Conservation (phyloP, 2,329 filamentous ascomycete genomes). For the Venturia carpophila region DNA sequence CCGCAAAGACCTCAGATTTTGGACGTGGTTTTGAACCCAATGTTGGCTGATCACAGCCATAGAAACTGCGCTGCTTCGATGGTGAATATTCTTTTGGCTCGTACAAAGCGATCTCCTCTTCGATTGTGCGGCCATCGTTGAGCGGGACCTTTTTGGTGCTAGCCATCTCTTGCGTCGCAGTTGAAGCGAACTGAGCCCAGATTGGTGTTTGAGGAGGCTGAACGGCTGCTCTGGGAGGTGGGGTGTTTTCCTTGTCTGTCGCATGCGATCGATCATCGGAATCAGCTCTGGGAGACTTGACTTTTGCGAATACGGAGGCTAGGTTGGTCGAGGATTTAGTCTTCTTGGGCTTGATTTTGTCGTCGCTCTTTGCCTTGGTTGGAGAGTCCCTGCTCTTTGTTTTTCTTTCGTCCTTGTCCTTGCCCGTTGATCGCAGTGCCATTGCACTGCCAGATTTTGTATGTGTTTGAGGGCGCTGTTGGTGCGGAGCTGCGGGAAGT, state of each 20-base stretch:
- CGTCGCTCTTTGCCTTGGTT: constrained; percentile 17
- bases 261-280: constrained; percentile 45
- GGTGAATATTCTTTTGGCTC: constrained; percentile 53
- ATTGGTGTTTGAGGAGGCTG: constrained; percentile 56
- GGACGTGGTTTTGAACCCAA: constrained; percentile 33
- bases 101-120: constrained; percentile 51
- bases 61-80: constrained; percentile 55
- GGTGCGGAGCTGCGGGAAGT: constrained; percentile 33
- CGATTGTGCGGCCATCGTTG: constrained; percentile 36
- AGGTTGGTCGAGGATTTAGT: constrained; percentile 78
- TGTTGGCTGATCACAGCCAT: constrained; percentile 42
- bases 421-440: constrained; percentile 45
- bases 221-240: constrained; percentile 47
- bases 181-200: constrained; percentile 64
- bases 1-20: constrained; percentile 42
- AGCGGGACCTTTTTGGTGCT: constrained; percentile 35
- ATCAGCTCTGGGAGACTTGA: constrained; percentile 60
- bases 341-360: constrained; percentile 50
- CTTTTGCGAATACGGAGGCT: constrained; percentile 64
- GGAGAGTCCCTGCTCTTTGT: constrained; percentile 27
- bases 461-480: constrained; percentile 35
- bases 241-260: constrained; percentile 77
- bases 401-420: constrained; percentile 35
- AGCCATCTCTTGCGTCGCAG: constrained; percentile 24
- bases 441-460: constrained; percentile 49